Evolutionary conservation across 768 basidiomycete genomes (phyloP).

Genomic region (Russula sp.): DNA sequence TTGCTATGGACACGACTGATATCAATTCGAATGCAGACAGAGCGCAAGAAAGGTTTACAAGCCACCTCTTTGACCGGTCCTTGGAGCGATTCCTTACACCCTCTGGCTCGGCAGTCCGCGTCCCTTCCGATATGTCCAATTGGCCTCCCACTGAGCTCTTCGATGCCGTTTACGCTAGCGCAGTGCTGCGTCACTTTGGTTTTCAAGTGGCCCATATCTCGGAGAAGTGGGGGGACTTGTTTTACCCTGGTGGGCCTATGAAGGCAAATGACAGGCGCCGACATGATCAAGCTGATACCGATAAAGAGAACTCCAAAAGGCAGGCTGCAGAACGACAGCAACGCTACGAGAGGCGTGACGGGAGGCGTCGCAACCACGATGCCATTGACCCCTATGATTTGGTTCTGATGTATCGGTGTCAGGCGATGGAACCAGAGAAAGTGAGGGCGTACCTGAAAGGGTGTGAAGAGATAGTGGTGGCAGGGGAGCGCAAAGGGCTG

Average conservation of each 20-base stretch:
- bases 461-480: background rate
- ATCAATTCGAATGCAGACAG: background rate
- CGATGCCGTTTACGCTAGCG: background rate
- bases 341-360: background rate
- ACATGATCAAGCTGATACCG: background rate
- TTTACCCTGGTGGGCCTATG: background rate
- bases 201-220: background rate
- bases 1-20: background rate
- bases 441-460: background rate
- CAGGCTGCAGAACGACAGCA: no score
- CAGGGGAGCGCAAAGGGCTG: background rate
- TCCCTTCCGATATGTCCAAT: background rate
- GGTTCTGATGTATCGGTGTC: background rate
- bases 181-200: background rate
- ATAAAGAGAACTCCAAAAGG: background rate
- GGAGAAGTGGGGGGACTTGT: background rate
- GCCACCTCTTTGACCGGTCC: background rate
- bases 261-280: background rate
- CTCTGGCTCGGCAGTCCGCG: background rate
- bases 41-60: background rate
- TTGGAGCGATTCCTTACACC: rapidly evolving
- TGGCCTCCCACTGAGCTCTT: background rate
- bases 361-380: background rate
- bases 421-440: background rate
- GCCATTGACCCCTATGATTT: background rate